These are phyloP conservation scores for Fonsecaea nubica DNA, from an alignment of 2,329 filamentous ascomycete species.

Conservation along the genomic window DNA sequence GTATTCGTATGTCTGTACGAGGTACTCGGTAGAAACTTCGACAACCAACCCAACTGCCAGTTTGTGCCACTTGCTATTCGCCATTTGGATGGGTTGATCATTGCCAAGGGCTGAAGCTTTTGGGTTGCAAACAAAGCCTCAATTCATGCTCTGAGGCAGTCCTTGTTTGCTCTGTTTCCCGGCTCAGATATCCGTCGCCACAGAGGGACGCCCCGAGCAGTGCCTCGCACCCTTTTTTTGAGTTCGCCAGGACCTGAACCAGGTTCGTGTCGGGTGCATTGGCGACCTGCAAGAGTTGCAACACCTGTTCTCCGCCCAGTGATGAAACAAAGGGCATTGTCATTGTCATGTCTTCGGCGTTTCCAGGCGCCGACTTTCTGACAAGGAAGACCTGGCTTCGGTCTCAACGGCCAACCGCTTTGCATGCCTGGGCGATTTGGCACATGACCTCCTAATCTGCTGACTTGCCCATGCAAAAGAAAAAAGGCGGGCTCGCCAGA, in stretches of 20 bases:
- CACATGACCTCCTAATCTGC: conserved; percentile 24
- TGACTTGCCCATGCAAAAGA: neutral
- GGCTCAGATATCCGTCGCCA: neutral
- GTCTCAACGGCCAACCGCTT: conserved; percentile 19
- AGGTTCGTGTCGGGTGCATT: conserved; percentile 21
- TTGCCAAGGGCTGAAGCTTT: neutral
- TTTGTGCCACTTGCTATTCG: neutral
- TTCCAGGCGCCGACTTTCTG: conserved; percentile 8
- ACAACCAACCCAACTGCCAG: neutral
- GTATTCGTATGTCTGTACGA: no score
- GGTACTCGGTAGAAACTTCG: neutral
- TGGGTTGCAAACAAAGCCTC: neutral
- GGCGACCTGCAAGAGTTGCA: conserved; percentile 17
- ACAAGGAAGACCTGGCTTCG: conserved; percentile 16
- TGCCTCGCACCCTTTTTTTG: neutral
- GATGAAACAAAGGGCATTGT: conserved; percentile 16
- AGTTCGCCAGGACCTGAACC: conserved; percentile 1
- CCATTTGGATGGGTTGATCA: neutral
- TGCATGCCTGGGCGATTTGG: conserved; percentile 15
- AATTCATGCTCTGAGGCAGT: neutral
- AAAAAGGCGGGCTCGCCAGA: conserved; percentile 4
- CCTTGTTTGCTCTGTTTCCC: neutral
- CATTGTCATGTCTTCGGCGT: conserved; percentile 14
- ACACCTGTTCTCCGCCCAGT: conserved; percentile 16
- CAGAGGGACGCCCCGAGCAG: neutral